Conservation (phyloP, 2,329 filamentous ascomycete genomes). For the Epichloe coenophiala region DNA sequence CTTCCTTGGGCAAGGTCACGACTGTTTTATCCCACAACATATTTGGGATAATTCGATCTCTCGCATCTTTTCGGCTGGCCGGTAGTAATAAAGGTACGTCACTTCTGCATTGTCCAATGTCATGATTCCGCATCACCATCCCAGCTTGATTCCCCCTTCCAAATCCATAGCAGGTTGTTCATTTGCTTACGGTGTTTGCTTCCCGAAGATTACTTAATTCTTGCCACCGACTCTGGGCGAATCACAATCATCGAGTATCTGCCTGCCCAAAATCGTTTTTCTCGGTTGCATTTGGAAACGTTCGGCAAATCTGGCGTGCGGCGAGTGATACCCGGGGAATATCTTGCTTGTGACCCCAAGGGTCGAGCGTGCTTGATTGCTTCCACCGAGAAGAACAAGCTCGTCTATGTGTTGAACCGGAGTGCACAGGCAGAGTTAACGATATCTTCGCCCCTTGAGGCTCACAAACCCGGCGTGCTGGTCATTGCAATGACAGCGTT, state of each 20-base stretch:
- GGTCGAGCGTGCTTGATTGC: constrained; percentile 90
- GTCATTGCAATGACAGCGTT: constrained; percentile 79
- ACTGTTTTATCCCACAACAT: constrained; percentile 84
- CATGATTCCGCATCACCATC: constrained; percentile 14
- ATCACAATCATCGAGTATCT: constrained; percentile 91
- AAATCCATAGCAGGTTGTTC: neutral
- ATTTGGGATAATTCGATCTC: constrained; percentile 84
- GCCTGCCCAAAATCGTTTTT: constrained; percentile 73
- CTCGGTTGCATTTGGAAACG: constrained; percentile 84
- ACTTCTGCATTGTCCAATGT: constrained; percentile 21
- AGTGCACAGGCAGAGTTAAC: constrained; percentile 89
- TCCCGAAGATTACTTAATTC: constrained; percentile 76
- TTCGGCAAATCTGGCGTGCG: constrained; percentile 95
- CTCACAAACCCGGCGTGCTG: constrained; percentile 82
- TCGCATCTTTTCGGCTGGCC: constrained; percentile 81
- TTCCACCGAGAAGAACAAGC: constrained; percentile 96
- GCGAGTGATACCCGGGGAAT: constrained; percentile 93
- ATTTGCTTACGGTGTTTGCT: constrained; percentile 12
- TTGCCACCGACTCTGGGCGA: constrained; percentile 89
- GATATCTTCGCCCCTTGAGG: constrained; percentile 93
- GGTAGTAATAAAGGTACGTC: constrained; percentile 82
- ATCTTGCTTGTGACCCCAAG: constrained; percentile 89
- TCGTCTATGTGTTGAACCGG: constrained; percentile 95
- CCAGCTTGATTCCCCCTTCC: neutral
- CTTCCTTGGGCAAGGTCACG: constrained; percentile 71